These are phyloP conservation scores for Fusarium sacchari DNA, from an alignment of 2,329 filamentous ascomycete species.

Conservation along the genomic window DNA sequence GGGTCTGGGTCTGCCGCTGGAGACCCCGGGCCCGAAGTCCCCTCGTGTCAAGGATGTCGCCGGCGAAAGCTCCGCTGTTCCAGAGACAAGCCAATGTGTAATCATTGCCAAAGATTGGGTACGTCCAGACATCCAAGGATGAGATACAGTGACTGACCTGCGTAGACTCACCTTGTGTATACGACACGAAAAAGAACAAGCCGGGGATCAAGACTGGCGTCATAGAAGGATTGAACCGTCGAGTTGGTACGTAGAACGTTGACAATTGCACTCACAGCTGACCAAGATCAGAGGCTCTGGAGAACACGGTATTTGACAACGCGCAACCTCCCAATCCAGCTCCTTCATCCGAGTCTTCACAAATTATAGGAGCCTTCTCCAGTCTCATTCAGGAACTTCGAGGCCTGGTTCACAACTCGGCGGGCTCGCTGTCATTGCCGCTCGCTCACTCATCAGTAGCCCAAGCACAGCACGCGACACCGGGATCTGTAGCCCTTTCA, in stretches of 20 bases:
- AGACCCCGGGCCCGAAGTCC: conserved; percentile 11
- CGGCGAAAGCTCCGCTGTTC: conserved; percentile 37
- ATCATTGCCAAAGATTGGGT: conserved; percentile 35
- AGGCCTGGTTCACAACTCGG: conserved; percentile 12
- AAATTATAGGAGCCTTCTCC: conserved; percentile 27
- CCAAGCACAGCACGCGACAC: neutral
- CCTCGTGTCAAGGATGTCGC: conserved; percentile 37
- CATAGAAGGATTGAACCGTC: conserved; percentile 22
- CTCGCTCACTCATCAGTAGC: neutral
- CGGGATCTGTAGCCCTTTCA: neutral
- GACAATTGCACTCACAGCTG: neutral
- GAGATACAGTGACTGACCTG: neutral
- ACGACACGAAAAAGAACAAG: conserved; percentile 30
- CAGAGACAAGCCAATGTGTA: conserved; percentile 33
- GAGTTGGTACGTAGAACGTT: conserved; percentile 17
- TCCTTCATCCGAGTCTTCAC: conserved; percentile 4
- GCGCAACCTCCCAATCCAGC: neutral
- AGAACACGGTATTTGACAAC: conserved; percentile 24
- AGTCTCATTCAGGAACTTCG: conserved; percentile 31
- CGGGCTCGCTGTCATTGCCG: neutral
- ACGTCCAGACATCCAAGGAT: rapidly evolving
- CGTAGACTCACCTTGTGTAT: conserved; percentile 24
- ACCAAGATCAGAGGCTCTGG: conserved; percentile 21
- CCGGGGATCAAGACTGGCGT: conserved; percentile 29
- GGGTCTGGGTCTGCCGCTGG: neutral